Evolutionary conservation across 1,139 yeast species (phyloP).

Genomic region (Hemisphaericaspora xylanilytica): DNA sequence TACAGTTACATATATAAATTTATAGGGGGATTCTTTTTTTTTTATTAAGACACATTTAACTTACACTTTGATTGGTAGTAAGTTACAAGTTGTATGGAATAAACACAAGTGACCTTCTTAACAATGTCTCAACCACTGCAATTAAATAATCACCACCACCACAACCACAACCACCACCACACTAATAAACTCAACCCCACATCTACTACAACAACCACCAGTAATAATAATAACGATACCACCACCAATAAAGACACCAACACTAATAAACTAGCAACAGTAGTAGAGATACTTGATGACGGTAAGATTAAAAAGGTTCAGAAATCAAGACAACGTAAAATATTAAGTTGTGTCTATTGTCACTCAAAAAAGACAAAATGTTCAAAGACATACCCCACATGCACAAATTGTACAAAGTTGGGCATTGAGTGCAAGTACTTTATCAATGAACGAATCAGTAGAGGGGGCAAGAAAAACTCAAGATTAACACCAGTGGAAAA

Average conservation of each 20-base stretch:
- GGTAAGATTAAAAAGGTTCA: constrained; percentile 51
- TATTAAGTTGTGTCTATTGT: constrained; percentile 57
- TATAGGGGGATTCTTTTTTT: too few relatives aligned
- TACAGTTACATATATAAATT: too few relatives aligned
- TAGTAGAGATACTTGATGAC: constrained; percentile 4
- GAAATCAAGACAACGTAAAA: constrained; percentile 56
- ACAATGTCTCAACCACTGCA: too few relatives aligned
- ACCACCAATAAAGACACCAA: not conserved
- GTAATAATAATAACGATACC: not conserved
- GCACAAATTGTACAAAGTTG: constrained; percentile 49
- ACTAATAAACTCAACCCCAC: not conserved
- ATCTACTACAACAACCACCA: too few relatives aligned
- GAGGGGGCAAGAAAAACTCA: constrained; percentile 42
- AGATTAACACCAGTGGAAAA: constrained; percentile 14
- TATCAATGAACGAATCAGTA: constrained; percentile 51
- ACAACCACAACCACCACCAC: too few relatives aligned
- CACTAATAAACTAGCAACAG: not conserved
- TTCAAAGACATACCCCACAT: constrained; percentile 47
- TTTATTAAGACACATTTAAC: too few relatives aligned
- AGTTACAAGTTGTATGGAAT: too few relatives aligned
- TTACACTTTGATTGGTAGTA: too few relatives aligned
- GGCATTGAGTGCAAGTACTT: constrained; percentile 52
- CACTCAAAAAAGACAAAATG: constrained; percentile 63
- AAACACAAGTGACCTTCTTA: too few relatives aligned
- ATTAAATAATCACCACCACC: too few relatives aligned